A percentile compares a stretch with the other conserved stretches of the same genome.
Evolutionary conservation across 2,329 filamentous ascomycete genomes (phyloP).

Genomic region (Amphichorda felina): DNA sequence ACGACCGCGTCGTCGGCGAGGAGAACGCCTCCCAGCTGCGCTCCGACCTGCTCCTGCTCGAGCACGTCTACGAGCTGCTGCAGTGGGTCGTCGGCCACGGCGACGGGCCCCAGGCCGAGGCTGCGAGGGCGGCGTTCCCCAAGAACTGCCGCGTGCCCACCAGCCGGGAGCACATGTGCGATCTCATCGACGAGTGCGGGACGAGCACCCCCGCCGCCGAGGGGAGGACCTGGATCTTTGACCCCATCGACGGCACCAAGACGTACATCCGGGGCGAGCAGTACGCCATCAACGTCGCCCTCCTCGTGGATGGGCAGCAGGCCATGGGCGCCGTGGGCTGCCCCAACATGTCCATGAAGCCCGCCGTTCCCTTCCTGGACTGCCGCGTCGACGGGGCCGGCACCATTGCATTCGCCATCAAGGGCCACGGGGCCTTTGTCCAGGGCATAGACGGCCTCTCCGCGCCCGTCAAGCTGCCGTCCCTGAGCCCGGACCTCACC

Average conservation of each 20-base stretch:
- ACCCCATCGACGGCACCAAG: slow-evolving; percentile 49
- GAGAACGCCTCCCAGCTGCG: slow-evolving; percentile 38
- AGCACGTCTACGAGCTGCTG: slow-evolving; percentile 35
- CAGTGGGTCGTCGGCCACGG: slow-evolving; percentile 10
- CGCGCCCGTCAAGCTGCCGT: not conserved
- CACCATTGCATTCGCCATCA: slow-evolving; percentile 37
- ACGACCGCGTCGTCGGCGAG: slow-evolving; percentile 41
- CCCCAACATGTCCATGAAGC: slow-evolving; percentile 30
- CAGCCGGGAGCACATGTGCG: slow-evolving; percentile 33
- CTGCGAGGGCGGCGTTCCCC: slow-evolving; percentile 13
- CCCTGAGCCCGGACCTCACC: slow-evolving; percentile 9
- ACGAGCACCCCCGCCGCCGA: slow-evolving; percentile 20
- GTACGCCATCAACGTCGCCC: slow-evolving; percentile 45
- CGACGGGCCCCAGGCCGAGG: slow-evolving; percentile 12
- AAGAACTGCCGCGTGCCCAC: slow-evolving; percentile 16
- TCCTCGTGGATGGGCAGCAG: slow-evolving; percentile 38
- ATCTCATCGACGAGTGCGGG: slow-evolving; percentile 40
- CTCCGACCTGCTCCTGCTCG: slow-evolving; percentile 25
- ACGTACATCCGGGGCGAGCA: slow-evolving; percentile 41
- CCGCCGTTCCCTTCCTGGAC: slow-evolving; percentile 27
- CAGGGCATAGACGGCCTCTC: not conserved
- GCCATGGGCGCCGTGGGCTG: slow-evolving; percentile 36
- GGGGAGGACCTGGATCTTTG: slow-evolving; percentile 44
- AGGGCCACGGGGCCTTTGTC: slow-evolving; percentile 33
- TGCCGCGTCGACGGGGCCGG: slow-evolving; percentile 30